These are phyloP conservation scores for Nigrospora sphaerica DNA, from an alignment of 2,329 filamentous ascomycete genomes.

Conservation along the genomic window DNA sequence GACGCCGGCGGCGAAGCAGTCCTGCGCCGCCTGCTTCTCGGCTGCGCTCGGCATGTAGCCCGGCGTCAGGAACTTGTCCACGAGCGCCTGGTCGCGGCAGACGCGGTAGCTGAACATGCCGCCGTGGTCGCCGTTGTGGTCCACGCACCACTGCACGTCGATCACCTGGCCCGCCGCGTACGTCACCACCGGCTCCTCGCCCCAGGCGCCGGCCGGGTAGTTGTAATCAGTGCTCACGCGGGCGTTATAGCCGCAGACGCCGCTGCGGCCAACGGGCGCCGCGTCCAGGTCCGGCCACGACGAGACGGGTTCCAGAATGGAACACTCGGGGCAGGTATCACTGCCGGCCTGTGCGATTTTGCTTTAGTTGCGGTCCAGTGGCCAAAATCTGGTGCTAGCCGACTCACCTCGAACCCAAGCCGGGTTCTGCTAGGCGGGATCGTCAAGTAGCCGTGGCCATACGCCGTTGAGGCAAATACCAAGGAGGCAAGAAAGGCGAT, in stretches of 20 bases:
- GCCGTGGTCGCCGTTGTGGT: constrained; percentile 49
- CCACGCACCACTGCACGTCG: constrained; percentile 48
- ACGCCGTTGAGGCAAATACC: constrained; percentile 8
- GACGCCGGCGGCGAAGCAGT: constrained; percentile 41
- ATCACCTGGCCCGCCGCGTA: constrained; percentile 38
- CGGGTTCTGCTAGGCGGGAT: constrained; percentile 35
- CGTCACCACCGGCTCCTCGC: constrained; percentile 30
- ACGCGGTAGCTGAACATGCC: constrained; percentile 50
- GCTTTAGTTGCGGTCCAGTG: background rate
- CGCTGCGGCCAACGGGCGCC: constrained; percentile 38
- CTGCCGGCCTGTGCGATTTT: constrained; percentile 28
- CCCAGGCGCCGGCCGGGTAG: constrained; percentile 35
- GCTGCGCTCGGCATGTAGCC: constrained; percentile 38
- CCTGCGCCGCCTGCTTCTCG: constrained; percentile 46
- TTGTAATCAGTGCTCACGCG: constrained; percentile 48
- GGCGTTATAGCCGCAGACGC: constrained; percentile 47
- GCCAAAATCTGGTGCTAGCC: background rate
- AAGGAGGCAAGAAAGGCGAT: constrained; percentile 2
- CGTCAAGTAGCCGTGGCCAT: constrained; percentile 38
- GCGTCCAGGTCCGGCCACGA: constrained; percentile 40
- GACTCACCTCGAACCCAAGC: constrained; percentile 32
- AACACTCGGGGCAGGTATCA: constrained; percentile 47
- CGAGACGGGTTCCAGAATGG: constrained; percentile 44
- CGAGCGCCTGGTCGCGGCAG: constrained; percentile 41
- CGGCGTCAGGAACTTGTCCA: constrained; percentile 41